A percentile compares a stretch with the other conserved stretches of the same genome.
These are phyloP conservation scores for Kodamaea leandrae DNA, from an alignment of 805 yeast genomes.

Conservation along the genomic window DNA sequence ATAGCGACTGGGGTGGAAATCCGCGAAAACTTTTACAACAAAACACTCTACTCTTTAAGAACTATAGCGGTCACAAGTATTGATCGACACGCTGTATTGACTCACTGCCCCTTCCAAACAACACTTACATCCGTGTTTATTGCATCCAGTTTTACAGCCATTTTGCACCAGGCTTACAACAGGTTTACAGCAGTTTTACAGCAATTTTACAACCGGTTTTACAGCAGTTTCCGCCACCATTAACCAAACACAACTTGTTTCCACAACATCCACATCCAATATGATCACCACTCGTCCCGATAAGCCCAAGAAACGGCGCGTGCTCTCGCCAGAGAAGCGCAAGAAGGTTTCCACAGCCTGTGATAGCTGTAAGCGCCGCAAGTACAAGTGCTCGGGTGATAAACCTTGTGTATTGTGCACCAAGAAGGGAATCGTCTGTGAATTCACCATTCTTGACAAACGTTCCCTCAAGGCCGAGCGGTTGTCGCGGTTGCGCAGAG, in stretches of 20 bases:
- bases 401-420: conserved; percentile 21
- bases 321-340: conserved; percentile 18
- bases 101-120: no score
- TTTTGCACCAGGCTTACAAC: no score
- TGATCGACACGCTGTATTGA: no score
- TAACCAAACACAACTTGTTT: neutral
- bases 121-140: no score
- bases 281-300: neutral
- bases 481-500: conserved; percentile 13
- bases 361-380: conserved; percentile 22
- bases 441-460: conserved; percentile 22
- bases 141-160: no score
- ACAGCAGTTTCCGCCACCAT: no score
- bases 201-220: no score
- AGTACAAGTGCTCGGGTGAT: conserved; percentile 23
- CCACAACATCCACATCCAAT: no score
- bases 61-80: no score
- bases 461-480: conserved; percentile 22
- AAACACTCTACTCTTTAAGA: no score
- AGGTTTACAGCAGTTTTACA: no score
- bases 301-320: conserved; percentile 9
- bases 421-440: conserved; percentile 20
- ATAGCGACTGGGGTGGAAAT: neutral
- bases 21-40: conserved; percentile 1
- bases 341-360: conserved; percentile 28